Percentiles rank a stretch among this genome's conserved stretches.
Evolutionary conservation across 768 basidiomycete genomes (phyloP).

Genomic region (Suillus weaverae): DNA sequence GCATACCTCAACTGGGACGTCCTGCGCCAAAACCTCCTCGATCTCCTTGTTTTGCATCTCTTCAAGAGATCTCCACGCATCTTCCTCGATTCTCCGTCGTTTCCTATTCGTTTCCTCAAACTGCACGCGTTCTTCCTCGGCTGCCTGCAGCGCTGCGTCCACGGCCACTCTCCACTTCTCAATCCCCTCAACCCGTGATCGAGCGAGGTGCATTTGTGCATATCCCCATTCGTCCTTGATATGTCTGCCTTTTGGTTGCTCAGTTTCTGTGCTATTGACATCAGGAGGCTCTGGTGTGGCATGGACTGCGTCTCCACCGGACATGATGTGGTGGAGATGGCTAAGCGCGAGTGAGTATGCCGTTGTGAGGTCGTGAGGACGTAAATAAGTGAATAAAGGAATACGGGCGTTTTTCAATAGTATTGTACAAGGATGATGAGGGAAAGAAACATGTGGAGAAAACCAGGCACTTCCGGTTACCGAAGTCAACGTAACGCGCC

Average conservation of each 20-base stretch:
- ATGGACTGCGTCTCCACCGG: not conserved
- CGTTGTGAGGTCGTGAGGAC: slow-evolving; percentile 3
- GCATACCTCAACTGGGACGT: not conserved
- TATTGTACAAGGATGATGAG: slow-evolving; percentile 1
- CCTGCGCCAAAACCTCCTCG: not conserved
- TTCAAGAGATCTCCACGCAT: not conserved
- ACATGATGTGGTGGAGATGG: slow-evolving; percentile 2
- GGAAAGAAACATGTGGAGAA: not conserved
- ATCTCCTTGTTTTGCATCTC: not conserved
- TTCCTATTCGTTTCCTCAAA: slow-evolving; percentile 3
- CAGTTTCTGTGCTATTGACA: not conserved
- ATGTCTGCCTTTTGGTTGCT: not conserved
- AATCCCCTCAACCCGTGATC: slow-evolving; percentile 2
- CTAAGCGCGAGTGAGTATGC: not conserved
- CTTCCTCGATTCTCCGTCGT: not conserved
- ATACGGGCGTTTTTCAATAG: not conserved
- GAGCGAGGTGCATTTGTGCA: not conserved
- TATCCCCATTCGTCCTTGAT: not conserved
- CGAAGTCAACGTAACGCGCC: not conserved
- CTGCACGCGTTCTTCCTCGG: not conserved
- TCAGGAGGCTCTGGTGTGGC: not conserved
- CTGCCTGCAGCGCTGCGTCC: slow-evolving; percentile 5
- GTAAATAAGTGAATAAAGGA: not conserved
- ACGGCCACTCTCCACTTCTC: slow-evolving; percentile 4
- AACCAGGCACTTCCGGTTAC: not conserved